A percentile compares a stretch with the other conserved stretches of the same genome.
Evolutionary conservation across 805 yeast species (phyloP).

Genomic region (Yarrowia divulgata): DNA sequence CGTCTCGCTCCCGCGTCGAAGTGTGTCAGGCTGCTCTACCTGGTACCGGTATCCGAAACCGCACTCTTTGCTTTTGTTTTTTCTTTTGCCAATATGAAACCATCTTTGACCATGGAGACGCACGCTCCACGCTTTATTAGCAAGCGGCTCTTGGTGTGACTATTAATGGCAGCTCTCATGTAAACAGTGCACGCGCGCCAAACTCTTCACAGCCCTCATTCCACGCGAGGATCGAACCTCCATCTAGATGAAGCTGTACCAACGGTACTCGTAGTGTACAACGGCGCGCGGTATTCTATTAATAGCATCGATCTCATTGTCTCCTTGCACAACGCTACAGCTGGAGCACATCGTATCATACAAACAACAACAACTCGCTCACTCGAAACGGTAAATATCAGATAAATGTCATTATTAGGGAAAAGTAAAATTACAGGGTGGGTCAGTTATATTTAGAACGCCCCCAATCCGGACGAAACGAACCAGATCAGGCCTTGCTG

Average conservation of each 20-base stretch:
- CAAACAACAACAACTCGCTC: background rate
- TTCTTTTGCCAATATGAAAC: constrained; percentile 12
- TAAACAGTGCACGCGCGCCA: background rate
- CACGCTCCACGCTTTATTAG: background rate
- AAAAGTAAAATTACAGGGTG: constrained; percentile 17
- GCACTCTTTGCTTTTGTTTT: background rate
- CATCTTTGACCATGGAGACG: background rate
- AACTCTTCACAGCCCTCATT: background rate
- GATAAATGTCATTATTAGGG: background rate
- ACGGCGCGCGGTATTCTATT: background rate
- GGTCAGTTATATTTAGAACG: constrained; percentile 10
- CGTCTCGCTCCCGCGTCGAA: background rate
- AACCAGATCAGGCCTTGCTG: background rate
- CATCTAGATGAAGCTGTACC: background rate
- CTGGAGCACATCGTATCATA: background rate
- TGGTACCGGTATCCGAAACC: too few relatives aligned
- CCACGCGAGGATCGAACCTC: background rate
- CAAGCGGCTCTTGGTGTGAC: background rate
- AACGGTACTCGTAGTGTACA: too few relatives aligned
- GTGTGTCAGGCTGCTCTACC: too few relatives aligned
- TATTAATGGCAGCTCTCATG: background rate
- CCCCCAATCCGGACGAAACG: background rate
- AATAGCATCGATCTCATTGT: background rate
- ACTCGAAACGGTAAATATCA: background rate
- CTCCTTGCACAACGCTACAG: too few relatives aligned